Percentiles rank a stretch among this genome's conserved stretches.
phyloP scores from a whole-genome alignment of 768 basidiomycete species.

The Gymnopilus dilepis region DNA sequence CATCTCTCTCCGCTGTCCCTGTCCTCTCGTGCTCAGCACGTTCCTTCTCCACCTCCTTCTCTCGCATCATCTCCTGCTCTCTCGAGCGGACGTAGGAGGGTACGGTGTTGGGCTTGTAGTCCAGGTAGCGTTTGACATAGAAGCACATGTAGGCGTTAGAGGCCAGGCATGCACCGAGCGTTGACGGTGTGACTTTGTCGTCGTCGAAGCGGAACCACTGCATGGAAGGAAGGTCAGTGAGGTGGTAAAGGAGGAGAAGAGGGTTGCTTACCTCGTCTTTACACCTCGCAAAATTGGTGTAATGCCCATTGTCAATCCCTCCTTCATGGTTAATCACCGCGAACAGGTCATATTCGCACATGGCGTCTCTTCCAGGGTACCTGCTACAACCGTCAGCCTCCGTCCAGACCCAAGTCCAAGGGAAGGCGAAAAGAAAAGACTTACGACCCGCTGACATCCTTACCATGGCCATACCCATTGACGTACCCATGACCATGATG shows the following conservation, averaged over 20 bases:
- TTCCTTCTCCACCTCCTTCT: slow-evolving; percentile 49
- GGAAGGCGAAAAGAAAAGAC: slow-evolving; percentile 15
- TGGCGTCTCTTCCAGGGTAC: slow-evolving; percentile 55
- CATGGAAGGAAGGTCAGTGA: slow-evolving; percentile 1
- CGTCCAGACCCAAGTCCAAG: not conserved
- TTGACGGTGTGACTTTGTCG: slow-evolving; percentile 84
- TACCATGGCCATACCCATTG: not conserved
- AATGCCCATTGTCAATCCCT: slow-evolving; percentile 93
- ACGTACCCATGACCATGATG: not conserved
- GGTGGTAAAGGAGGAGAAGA: not conserved
- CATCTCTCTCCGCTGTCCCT: slow-evolving; percentile 54
- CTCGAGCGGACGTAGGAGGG: slow-evolving; percentile 72
- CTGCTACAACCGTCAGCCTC: not conserved
- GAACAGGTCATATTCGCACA: slow-evolving; percentile 92
- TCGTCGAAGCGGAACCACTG: slow-evolving; percentile 97
- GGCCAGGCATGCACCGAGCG: slow-evolving; percentile 65
- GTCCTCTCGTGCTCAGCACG: slow-evolving; percentile 47
- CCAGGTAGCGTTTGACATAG: slow-evolving; percentile 88
- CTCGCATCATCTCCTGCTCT: slow-evolving; percentile 64
- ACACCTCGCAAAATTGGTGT: slow-evolving; percentile 85
- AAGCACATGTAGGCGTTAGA: slow-evolving; percentile 94
- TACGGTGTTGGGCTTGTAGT: slow-evolving; percentile 75
- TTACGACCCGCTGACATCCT: slow-evolving; percentile 16
- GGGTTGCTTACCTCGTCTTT: slow-evolving; percentile 69
- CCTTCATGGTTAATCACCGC: slow-evolving; percentile 96